These are phyloP conservation scores for Megacollybia marginata DNA, from an alignment of 768 basidiomycete genomes.

Conservation along the genomic window DNA sequence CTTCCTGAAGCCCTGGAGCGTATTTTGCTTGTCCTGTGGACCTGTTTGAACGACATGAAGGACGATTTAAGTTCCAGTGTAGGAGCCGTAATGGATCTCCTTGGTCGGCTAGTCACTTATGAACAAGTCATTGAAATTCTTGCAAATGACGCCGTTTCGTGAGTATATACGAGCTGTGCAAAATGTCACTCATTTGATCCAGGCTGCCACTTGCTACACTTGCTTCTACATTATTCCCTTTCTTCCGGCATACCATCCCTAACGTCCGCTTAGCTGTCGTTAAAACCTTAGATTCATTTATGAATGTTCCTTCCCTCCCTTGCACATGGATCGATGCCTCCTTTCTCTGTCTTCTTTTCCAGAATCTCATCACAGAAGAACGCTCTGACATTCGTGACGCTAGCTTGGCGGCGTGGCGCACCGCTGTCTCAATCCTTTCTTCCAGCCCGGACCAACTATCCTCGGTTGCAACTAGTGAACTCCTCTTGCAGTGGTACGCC, in stretches of 20 bases:
- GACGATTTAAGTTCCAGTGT: conserved; percentile 97
- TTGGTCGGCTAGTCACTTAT: conserved; percentile 80
- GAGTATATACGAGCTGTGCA: conserved; percentile 22
- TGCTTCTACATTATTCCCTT: conserved; percentile 86
- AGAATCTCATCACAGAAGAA: conserved; percentile 92
- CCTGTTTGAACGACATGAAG: conserved; percentile 85
- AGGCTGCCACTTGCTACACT: conserved; percentile 79
- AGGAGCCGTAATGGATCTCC: conserved; percentile 92
- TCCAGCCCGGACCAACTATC: conserved; percentile 41
- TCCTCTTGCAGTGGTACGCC: conserved; percentile 78
- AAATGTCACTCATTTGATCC: not conserved
- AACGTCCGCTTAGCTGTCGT: conserved; percentile 91
- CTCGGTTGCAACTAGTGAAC: conserved; percentile 45
- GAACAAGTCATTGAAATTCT: conserved; percentile 72
- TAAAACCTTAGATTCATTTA: conserved; percentile 81
- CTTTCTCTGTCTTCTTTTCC: conserved; percentile 81
- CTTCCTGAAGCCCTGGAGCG: conserved; percentile 64
- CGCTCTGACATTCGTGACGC: conserved; percentile 73
- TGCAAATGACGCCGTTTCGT: conserved; percentile 65
- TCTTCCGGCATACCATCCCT: conserved; percentile 94
- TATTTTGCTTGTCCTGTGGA: conserved; percentile 84
- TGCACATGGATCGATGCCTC: conserved; percentile 74
- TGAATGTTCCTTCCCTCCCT: conserved; percentile 66
- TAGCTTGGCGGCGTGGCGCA: conserved; percentile 68
- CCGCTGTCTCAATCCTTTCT: conserved; percentile 53